These are phyloP conservation scores for Astrothelium macrocarpum DNA, from an alignment of 495 filamentous ascomycete species.

Conservation along the genomic window DNA sequence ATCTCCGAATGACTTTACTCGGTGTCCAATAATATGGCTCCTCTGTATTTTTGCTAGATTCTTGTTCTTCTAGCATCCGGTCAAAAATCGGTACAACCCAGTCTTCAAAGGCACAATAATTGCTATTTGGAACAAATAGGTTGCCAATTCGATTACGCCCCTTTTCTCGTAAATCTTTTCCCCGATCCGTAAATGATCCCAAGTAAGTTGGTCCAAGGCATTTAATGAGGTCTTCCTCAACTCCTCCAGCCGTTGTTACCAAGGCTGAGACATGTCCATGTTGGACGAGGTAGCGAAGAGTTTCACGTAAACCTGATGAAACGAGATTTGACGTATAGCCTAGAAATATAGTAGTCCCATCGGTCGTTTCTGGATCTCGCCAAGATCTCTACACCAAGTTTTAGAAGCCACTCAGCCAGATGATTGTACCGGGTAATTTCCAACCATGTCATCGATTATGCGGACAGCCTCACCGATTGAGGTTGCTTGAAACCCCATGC, in stretches of 20 bases:
- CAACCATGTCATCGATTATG: constrained; percentile 93
- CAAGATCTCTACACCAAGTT: constrained; percentile 51
- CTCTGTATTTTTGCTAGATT: constrained; percentile 53
- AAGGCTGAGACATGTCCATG: constrained; percentile 84
- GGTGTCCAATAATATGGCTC: constrained; percentile 82
- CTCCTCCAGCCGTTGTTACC: constrained; percentile 91
- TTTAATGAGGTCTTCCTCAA: constrained; percentile 98
- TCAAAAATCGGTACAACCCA: constrained; percentile 92
- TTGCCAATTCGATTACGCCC: constrained; percentile 96
- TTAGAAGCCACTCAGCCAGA: neutral
- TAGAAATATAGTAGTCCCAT: constrained; percentile 83
- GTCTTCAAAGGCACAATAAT: constrained; percentile 96
- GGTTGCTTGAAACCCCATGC: constrained; percentile 88
- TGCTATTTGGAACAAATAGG: constrained; percentile 88
- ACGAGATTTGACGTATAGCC: constrained; percentile 97
- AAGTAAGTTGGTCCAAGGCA: constrained; percentile 90
- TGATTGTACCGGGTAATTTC: constrained; percentile 8
- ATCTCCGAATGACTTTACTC: constrained; percentile 68
- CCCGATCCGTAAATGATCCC: constrained; percentile 66
- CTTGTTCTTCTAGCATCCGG: constrained; percentile 84
- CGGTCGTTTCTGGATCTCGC: constrained; percentile 59
- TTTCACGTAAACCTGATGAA: constrained; percentile 86
- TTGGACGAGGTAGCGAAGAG: constrained; percentile 82
- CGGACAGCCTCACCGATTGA: constrained; percentile 72
- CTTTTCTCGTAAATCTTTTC: constrained; percentile 63